A percentile compares a stretch with the other conserved stretches of the same genome.
phyloP scores from a whole-genome alignment of 176 grass and related monocot genomes.

The Rhipidocladum racemiflorum region DNA sequence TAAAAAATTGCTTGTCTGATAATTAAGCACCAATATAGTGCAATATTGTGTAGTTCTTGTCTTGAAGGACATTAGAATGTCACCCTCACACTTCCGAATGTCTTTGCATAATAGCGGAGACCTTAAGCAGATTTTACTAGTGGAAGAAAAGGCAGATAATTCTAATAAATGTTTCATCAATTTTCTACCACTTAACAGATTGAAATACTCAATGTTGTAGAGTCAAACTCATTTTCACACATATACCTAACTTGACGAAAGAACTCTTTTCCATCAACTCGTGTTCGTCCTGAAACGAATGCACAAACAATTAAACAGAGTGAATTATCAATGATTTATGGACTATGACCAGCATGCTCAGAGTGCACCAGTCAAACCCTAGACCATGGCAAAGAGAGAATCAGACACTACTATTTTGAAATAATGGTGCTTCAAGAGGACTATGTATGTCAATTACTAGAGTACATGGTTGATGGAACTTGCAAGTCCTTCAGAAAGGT shows the following conservation, averaged over 20 bases:
- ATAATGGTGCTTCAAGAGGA: background rate
- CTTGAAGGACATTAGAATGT: background rate
- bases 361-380: background rate
- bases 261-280: conserved; percentile 96
- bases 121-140: background rate
- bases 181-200: background rate
- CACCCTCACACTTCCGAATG: background rate
- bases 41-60: background rate
- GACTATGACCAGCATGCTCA: background rate
- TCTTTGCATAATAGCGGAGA: background rate
- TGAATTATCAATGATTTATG: background rate
- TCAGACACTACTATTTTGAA: background rate
- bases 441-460: background rate
- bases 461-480: background rate
- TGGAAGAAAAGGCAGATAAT: background rate
- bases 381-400: background rate
- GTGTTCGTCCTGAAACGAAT: conserved; percentile 63
- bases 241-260: conserved; percentile 92
- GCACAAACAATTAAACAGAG: background rate
- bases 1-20: conserved; percentile 4
- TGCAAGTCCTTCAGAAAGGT: background rate
- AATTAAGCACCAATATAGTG: background rate
- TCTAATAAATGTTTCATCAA: background rate
- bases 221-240: conserved; percentile 4
- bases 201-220: background rate